Evolutionary conservation across 176 grass and related monocot species (phyloP).

Genomic region (Phyllostachys edulis): DNA sequence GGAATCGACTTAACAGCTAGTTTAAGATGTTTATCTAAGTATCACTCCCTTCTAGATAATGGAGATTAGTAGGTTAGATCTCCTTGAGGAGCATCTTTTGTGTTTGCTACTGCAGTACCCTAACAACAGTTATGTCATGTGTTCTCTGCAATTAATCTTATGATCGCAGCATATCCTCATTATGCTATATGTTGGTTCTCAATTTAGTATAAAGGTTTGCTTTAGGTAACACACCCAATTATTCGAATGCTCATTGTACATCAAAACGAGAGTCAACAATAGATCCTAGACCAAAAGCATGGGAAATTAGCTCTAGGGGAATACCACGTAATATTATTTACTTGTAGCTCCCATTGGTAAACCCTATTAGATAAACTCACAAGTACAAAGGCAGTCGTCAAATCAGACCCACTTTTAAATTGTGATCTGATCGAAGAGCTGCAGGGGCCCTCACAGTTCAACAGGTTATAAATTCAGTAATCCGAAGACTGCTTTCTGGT

Average conservation of each 20-base stretch:
- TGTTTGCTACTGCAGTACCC: constrained; percentile 11
- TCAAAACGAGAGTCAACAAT: neutral
- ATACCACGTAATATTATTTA: too few relatives aligned
- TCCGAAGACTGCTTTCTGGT: too few relatives aligned
- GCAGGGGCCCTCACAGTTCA: too few relatives aligned
- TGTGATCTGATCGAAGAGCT: too few relatives aligned
- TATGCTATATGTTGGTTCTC: neutral
- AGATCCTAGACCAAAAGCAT: neutral
- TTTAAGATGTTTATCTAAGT: neutral
- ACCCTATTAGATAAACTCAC: too few relatives aligned
- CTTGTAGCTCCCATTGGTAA: too few relatives aligned
- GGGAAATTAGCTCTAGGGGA: too few relatives aligned
- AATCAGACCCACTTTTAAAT: too few relatives aligned
- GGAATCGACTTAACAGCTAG: neutral
- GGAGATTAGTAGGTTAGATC: constrained; percentile 3
- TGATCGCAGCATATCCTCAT: neutral
- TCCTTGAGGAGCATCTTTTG: neutral
- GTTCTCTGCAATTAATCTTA: constrained; percentile 3
- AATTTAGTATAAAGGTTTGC: neutral
- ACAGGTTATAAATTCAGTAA: too few relatives aligned
- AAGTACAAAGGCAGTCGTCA: too few relatives aligned
- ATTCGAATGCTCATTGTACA: neutral
- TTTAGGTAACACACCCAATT: neutral
- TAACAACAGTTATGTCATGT: neutral
- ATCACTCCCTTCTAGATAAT: neutral